A percentile compares a stretch with the other conserved stretches of the same genome.
phyloP scores from a whole-genome alignment of 257 asterid species.

The Hygrophila difformis region DNA sequence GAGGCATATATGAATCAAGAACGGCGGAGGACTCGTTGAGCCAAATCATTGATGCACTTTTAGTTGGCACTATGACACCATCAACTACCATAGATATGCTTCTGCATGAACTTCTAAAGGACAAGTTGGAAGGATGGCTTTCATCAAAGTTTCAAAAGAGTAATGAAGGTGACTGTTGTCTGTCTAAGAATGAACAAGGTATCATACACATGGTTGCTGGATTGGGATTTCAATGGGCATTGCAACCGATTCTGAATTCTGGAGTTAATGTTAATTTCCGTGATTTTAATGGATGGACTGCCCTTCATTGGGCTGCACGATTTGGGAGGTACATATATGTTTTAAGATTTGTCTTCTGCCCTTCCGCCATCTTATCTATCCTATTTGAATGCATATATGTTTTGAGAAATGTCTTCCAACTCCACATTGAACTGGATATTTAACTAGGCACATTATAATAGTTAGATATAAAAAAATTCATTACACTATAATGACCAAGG shows the following conservation, averaged over 20 bases:
- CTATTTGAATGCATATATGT: background rate
- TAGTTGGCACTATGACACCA: constrained; percentile 49
- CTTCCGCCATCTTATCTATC: background rate
- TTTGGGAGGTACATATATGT: constrained; percentile 65
- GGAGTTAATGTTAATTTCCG: constrained; percentile 81
- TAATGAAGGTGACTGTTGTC: constrained; percentile 28
- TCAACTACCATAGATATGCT: constrained; percentile 66
- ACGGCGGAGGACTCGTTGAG: constrained; percentile 51
- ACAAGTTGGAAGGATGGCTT: constrained; percentile 73
- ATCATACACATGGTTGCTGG: constrained; percentile 87
- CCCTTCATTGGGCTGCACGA: constrained; percentile 99
- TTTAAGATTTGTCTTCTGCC: background rate
- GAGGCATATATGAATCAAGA: constrained; percentile 34
- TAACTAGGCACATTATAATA: background rate
- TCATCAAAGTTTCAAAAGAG: constrained; percentile 36
- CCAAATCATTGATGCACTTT: constrained; percentile 55
- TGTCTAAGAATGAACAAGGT: constrained; percentile 90
- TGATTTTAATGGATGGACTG: constrained; percentile 90
- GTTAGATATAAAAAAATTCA: background rate
- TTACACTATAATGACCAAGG: too few relatives aligned
- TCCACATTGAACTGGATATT: background rate
- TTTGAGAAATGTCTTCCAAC: background rate
- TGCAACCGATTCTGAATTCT: constrained; percentile 65
- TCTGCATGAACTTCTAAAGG: constrained; percentile 77
- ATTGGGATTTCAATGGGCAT: constrained; percentile 94